Evolutionary conservation across 306 rosid genomes (phyloP).

Genomic region (Cotoneaster glaucophyllus): DNA sequence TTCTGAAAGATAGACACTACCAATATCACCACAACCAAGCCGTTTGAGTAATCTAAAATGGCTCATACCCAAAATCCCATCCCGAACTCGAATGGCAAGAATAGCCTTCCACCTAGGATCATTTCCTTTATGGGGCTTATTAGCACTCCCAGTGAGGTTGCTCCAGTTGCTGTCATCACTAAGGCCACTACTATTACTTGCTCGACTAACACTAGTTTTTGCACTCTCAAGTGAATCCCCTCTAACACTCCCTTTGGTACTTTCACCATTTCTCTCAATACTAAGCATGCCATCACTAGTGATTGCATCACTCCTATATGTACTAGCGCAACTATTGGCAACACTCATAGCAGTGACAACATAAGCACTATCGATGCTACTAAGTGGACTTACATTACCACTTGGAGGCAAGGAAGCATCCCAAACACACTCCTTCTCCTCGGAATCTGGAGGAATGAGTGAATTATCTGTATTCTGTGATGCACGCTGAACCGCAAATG

Average conservation of each 20-base stretch:
- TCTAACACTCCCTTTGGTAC: constrained; percentile 73
- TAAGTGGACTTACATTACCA: constrained; percentile 94
- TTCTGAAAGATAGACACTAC: constrained; percentile 97
- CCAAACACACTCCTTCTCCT: constrained; percentile 96
- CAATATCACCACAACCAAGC: constrained; percentile 99
- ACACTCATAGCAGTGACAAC: constrained; percentile 92
- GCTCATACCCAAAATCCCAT: constrained; percentile 95
- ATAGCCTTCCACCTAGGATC: constrained; percentile 99
- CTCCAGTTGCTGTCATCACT: constrained; percentile 99
- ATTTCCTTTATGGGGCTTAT: constrained; percentile 98
- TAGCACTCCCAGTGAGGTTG: constrained; percentile 92
- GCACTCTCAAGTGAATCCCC: constrained; percentile 98
- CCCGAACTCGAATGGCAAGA: constrained; percentile 87
- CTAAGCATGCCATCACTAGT: constrained; percentile 94
- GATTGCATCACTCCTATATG: constrained; percentile 71
- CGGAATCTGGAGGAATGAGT: constrained; percentile 64
- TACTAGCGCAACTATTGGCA: constrained; percentile 84
- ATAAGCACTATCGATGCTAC: constrained; percentile 90
- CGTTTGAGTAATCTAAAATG: constrained; percentile 84
- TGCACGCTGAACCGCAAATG: constrained; percentile 45
- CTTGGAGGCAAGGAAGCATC: constrained; percentile 99
- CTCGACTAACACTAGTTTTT: constrained; percentile 84
- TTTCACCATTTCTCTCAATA: constrained; percentile 71
- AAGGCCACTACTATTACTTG: constrained; percentile 93
- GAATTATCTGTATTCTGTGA: constrained; percentile 68